A percentile compares a stretch with the other conserved stretches of the same genome.
Evolutionary conservation across 257 asterid species (phyloP).

Genomic region (Gentiana straminea): DNA sequence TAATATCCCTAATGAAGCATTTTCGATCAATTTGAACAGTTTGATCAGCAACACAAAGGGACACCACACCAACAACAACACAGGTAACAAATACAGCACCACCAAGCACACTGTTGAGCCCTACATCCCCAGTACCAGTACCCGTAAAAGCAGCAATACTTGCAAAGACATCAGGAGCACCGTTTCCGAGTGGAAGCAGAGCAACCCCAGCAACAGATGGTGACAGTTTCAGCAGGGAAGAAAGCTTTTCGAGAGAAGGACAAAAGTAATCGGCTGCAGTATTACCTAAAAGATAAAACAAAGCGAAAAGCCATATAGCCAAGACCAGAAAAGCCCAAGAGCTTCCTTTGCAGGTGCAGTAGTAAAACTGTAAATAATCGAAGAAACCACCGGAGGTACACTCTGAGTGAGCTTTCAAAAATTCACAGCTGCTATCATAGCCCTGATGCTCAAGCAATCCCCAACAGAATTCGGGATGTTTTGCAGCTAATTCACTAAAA

Average conservation of each 20-base stretch:
- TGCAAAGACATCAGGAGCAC: constrained; percentile 96
- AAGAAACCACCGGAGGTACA: constrained; percentile 64
- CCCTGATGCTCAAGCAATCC: constrained; percentile 61
- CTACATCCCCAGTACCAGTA: constrained; percentile 77
- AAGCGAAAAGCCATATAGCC: constrained; percentile 72
- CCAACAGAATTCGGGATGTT: constrained; percentile 41
- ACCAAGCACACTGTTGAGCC: constrained; percentile 88
- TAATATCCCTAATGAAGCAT: constrained; percentile 73
- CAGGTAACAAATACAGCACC: constrained; percentile 97
- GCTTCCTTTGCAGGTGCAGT: constrained; percentile 58
- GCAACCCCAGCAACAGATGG: constrained; percentile 95
- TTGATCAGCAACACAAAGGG: constrained; percentile 68
- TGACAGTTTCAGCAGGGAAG: constrained; percentile 60
- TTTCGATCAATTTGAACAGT: constrained; percentile 57
- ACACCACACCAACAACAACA: constrained; percentile 81
- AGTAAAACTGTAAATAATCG: constrained; percentile 60
- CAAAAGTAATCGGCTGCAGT: constrained; percentile 98
- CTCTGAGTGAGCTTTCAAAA: constrained; percentile 56
- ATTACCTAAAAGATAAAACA: constrained; percentile 90
- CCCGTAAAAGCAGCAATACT: constrained; percentile 89
- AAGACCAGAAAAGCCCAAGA: constrained; percentile 53
- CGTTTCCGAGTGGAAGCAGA: constrained; percentile 93
- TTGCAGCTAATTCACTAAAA: constrained; percentile 21
- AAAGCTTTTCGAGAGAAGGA: constrained; percentile 75
- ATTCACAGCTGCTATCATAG: constrained; percentile 58